These are phyloP conservation scores for Citrus hindsii DNA, from an alignment of 345 rosid species.

Conservation along the genomic window DNA sequence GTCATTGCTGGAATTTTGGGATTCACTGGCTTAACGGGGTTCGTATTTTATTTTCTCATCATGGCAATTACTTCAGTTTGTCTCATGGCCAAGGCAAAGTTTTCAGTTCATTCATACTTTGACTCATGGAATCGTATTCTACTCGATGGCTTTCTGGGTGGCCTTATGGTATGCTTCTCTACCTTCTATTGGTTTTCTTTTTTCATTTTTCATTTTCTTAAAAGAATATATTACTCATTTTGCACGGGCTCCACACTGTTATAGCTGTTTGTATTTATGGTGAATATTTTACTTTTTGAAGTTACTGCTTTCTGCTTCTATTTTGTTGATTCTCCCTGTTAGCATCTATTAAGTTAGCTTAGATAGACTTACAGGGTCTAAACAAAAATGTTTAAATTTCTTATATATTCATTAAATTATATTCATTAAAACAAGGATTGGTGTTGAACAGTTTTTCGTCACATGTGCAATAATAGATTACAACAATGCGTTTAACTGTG, in stretches of 20 bases:
- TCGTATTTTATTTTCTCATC: slow-evolving; percentile 69
- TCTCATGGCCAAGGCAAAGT: slow-evolving; percentile 80
- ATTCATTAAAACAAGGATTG: background rate
- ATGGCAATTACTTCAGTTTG: slow-evolving; percentile 87
- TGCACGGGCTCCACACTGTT: background rate
- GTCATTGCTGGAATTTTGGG: slow-evolving; percentile 90
- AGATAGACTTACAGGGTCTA: background rate
- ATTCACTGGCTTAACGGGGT: slow-evolving; percentile 78
- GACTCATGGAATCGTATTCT: slow-evolving; percentile 71
- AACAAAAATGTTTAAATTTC: background rate
- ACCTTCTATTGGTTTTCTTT: background rate
- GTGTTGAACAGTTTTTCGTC: background rate
- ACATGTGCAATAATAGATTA: background rate
- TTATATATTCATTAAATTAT: background rate
- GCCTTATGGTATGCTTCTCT: slow-evolving; percentile 71
- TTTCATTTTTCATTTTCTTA: background rate
- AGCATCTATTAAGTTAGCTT: background rate
- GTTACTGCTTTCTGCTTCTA: background rate
- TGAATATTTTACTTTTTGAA: background rate
- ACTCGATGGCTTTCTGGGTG: slow-evolving; percentile 83
- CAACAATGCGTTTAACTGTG: background rate
- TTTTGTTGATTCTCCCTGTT: background rate
- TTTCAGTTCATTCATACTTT: slow-evolving; percentile 71
- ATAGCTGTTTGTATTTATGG: background rate
- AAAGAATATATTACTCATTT: slow-evolving; percentile 3